Evolutionary conservation across 805 yeast species (phyloP), one percentile per base, ranked within the genome.

Genomic region (Saturnispora hagleri): DNA sequence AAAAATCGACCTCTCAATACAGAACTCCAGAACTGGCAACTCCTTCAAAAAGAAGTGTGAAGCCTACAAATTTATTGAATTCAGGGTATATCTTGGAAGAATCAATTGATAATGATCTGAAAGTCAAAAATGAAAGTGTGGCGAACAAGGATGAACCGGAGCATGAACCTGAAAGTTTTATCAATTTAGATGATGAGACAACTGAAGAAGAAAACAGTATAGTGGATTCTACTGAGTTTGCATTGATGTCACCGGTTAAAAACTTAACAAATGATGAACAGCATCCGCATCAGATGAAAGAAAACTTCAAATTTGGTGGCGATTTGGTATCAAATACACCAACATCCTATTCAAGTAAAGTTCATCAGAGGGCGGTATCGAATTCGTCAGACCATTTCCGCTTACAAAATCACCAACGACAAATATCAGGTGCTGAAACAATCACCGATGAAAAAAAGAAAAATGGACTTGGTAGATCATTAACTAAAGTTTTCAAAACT

Each of bases 351-450:
- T 41, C 44, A 41, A 41, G 18, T 24, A 41, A 24, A 24, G 27
- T n/a, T 12, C 44, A 41, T 22, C 44, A 41, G 24, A 41, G 44
- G 22, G 24, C 10, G 12, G 40, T 27, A 15, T 38, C 42, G 10
- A 38, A 18, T 38, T 18, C 46, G 8, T 33, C 46, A 17, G 33
- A 17, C 18, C 35, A 15, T 8, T 46, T 34, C 22, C 45, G 31
- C 38, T 20, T 46, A 20, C 42, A 31, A 15, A 18, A 43, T n/a
- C 53, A 51, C 31, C 48, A 36, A n/a, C 40, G 49, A 33, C 42
- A 34, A 4, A 8, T 33, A 6, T 46, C 53, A 84, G 69, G 79
- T 78, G 44, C 51, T 58, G 74, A 77, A 53, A 76, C 80, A 55
- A 82, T 79, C 55, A 58, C 66, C 52, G 69, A 67, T 58, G 71